phyloP scores from a whole-genome alignment of 192 early-diverging fungal species.

The Pilaira anomala region DNA sequence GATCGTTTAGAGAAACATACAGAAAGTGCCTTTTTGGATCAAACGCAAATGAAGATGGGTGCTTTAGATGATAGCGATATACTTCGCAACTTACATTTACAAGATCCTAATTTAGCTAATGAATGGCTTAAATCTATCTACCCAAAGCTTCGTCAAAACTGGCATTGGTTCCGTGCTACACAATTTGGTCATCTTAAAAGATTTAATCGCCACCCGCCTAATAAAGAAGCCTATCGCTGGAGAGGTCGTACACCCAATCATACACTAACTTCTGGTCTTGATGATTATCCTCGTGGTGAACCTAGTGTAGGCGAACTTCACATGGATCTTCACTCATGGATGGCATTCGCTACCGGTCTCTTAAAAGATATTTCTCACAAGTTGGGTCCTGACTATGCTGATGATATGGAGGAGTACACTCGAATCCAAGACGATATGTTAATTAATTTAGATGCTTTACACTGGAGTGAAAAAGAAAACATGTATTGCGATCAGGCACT shows the following conservation, averaged over 20 bases:
- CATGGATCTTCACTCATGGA: conserved; percentile 78
- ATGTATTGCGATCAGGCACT: conserved; percentile 65
- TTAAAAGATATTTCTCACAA: conserved; percentile 58
- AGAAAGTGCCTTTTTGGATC: conserved; percentile 12
- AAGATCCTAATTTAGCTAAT: conserved; percentile 39
- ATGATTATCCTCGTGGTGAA: conserved; percentile 87
- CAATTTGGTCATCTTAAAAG: conserved; percentile 65
- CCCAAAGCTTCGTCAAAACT: conserved; percentile 63
- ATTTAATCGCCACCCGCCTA: conserved; percentile 42
- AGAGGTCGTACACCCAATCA: conserved; percentile 80
- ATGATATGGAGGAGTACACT: conserved; percentile 57
- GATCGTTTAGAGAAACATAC: conserved; percentile 44
- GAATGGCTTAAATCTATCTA: conserved; percentile 53
- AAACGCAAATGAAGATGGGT: conserved; percentile 3
- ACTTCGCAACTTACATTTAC: conserved; percentile 40
- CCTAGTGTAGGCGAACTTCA: conserved; percentile 75
- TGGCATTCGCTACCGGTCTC: conserved; percentile 56
- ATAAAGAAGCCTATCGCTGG: conserved; percentile 83
- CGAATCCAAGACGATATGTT: conserved; percentile 52
- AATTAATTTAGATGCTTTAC: conserved; percentile 58
- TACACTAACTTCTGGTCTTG: conserved; percentile 86
- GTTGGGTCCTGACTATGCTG: conserved; percentile 43
- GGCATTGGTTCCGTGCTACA: conserved; percentile 76
- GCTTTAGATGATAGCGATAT: conserved; percentile 23
- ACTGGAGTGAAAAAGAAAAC: conserved; percentile 63